These are phyloP conservation scores for Aspergillus aculeatinus DNA, from an alignment of 2,329 filamentous ascomycete genomes.

Conservation along the genomic window DNA sequence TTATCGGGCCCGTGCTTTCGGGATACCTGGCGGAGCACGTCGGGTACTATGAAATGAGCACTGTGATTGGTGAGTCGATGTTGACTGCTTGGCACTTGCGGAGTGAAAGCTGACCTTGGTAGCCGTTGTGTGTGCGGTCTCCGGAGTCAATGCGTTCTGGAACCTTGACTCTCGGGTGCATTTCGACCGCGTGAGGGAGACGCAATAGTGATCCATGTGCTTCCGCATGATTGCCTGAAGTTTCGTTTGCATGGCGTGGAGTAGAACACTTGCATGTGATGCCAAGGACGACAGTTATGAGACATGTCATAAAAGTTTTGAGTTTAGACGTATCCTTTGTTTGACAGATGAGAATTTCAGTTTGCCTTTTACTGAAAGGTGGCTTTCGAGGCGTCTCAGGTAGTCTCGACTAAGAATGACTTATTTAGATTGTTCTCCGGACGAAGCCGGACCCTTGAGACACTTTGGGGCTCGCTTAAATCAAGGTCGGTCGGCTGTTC, in stretches of 20 bases:
- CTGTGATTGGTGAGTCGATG: constrained; percentile 17
- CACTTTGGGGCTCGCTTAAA: background rate
- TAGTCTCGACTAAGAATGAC: background rate
- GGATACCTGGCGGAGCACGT: constrained; percentile 20
- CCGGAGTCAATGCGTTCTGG: constrained; percentile 11
- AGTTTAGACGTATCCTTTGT: background rate
- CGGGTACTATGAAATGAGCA: constrained; percentile 26
- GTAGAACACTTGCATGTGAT: background rate
- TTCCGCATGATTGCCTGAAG: background rate
- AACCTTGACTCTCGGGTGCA: constrained; percentile 9
- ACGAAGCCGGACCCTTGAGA: background rate
- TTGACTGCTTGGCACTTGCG: background rate
- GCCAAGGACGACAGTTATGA: background rate
- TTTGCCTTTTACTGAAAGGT: background rate
- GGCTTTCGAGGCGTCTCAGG: background rate
- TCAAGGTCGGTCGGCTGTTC: background rate
- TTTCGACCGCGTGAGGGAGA: constrained; percentile 1
- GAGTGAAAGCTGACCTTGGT: background rate
- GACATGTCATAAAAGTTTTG: background rate
- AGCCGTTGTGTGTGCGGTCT: constrained; percentile 20
- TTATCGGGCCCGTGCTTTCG: constrained; percentile 25
- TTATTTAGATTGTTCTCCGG: background rate
- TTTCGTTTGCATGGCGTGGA: background rate
- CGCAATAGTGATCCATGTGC: background rate
- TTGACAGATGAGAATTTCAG: background rate